These are phyloP conservation scores for Rhododendron griersonianum DNA, from an alignment of 148 eudicot genomes.

Conservation along the genomic window DNA sequence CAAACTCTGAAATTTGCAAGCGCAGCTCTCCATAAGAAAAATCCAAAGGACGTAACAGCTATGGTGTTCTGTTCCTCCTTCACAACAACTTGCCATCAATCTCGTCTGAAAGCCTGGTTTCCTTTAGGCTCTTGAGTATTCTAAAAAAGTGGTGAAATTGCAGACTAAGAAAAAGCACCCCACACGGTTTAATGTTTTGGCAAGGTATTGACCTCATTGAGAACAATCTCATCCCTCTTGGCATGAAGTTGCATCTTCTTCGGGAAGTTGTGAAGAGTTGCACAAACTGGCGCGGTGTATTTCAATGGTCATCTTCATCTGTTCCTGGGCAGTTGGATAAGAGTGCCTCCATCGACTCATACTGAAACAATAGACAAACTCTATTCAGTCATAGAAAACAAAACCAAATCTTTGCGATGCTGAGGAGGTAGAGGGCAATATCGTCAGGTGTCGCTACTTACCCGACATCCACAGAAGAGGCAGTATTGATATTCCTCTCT, in stretches of 20 bases:
- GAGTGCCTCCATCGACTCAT: constrained; percentile 74
- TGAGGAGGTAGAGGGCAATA: background rate
- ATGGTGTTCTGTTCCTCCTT: background rate
- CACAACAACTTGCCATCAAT: background rate
- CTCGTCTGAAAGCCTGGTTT: background rate
- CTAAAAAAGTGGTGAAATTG: background rate
- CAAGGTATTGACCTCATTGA: background rate
- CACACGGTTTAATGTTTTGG: background rate
- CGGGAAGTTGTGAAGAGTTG: background rate
- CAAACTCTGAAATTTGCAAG: background rate
- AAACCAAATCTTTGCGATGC: background rate
- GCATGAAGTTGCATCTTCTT: background rate
- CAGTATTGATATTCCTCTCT: constrained; percentile 80
- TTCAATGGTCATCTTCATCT: constrained; percentile 81
- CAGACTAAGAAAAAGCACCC: too few relatives aligned
- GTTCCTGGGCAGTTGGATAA: constrained; percentile 64
- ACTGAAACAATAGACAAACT: constrained; percentile 38
- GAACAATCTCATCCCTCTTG: background rate
- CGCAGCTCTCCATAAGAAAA: background rate
- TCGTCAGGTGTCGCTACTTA: constrained; percentile 11
- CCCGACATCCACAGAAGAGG: constrained; percentile 95
- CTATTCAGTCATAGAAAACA: background rate
- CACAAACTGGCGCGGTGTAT: background rate
- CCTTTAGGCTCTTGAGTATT: background rate
- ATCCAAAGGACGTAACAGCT: background rate